Percentiles rank a stretch among this genome's conserved stretches.
Evolutionary conservation across 306 rosid genomes (phyloP).

Genomic region (Sicyos baderoa): DNA sequence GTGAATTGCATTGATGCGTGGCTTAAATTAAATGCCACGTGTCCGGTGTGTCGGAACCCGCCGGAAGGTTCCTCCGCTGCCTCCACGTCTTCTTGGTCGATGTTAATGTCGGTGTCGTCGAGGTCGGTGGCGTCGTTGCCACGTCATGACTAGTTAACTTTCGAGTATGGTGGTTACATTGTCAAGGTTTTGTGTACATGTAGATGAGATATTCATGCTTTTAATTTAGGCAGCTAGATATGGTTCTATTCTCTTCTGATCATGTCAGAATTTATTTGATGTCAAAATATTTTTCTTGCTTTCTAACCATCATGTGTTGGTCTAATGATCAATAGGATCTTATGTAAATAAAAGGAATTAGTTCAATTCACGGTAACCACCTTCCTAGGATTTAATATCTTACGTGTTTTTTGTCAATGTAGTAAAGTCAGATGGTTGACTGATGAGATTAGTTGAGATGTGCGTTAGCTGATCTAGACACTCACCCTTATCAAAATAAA

Average conservation of each 20-base stretch:
- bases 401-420: too few relatives aligned
- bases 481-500: too few relatives aligned
- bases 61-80: conserved; percentile 22
- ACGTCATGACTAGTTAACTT: background rate
- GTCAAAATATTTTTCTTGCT: background rate
- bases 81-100: conserved; percentile 20
- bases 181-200: background rate
- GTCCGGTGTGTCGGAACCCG: conserved; percentile 62
- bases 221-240: too few relatives aligned
- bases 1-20: conserved; percentile 55
- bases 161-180: background rate
- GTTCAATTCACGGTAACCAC: too few relatives aligned
- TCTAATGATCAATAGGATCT: too few relatives aligned
- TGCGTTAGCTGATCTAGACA: too few relatives aligned
- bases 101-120: conserved; percentile 19
- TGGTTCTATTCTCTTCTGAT: too few relatives aligned
- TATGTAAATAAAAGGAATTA: too few relatives aligned
- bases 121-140: conserved; percentile 15
- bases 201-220: background rate
- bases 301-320: too few relatives aligned
- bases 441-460: too few relatives aligned
- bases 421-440: too few relatives aligned
- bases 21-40: conserved; percentile 61
- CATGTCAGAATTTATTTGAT: background rate
- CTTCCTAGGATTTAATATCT: too few relatives aligned